Conservation (phyloP, 306 rosid genomes). For the Heteromeles arbutifolia region DNA sequence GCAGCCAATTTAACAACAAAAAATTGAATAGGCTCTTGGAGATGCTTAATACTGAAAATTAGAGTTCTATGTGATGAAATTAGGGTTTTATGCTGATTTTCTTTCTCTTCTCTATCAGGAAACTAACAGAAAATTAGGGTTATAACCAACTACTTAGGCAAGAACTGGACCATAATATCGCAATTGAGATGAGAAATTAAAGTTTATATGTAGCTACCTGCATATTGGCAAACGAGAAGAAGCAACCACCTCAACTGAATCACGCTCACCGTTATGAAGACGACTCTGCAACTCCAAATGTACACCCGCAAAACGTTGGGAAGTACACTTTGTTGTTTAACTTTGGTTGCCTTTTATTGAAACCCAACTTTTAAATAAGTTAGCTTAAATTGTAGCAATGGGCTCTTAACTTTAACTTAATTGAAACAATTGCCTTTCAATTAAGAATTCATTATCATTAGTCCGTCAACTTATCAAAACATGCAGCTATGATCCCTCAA, state of each 20-base stretch:
- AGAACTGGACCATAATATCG: background rate
- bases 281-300: background rate
- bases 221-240: conserved; percentile 13
- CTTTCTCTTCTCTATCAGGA: background rate
- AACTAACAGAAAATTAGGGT: background rate
- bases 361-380: too few relatives aligned
- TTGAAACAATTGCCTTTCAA: too few relatives aligned
- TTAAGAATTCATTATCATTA: too few relatives aligned
- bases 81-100: background rate
- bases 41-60: background rate
- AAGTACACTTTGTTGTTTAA: background rate
- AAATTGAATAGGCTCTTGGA: background rate
- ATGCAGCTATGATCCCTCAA: too few relatives aligned
- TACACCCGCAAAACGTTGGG: background rate
- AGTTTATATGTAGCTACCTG: conserved; percentile 17
- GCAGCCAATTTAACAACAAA: background rate
- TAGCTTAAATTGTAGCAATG: too few relatives aligned
- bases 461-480: too few relatives aligned
- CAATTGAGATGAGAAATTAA: background rate
- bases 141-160: background rate
- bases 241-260: background rate
- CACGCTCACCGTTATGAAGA: background rate
- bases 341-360: background rate
- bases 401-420: too few relatives aligned
- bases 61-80: background rate